Percentiles rank a stretch among this genome's conserved stretches.
Evolutionary conservation across 768 basidiomycete species (phyloP).

Genomic region (Tephrocybe sp.): DNA sequence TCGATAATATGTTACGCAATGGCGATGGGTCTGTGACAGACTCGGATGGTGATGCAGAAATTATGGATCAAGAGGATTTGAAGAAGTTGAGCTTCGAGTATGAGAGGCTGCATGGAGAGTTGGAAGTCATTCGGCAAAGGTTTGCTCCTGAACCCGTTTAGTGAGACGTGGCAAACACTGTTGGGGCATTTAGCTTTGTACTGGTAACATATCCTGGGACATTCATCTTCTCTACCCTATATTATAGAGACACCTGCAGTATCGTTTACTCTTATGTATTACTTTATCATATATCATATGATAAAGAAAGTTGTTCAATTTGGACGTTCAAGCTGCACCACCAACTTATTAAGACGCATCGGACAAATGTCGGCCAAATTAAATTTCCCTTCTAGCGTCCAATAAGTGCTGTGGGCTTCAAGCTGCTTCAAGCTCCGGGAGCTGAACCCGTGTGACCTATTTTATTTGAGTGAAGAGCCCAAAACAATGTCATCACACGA

Average conservation of each 20-base stretch:
- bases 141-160: constrained; percentile 24
- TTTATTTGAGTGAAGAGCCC: too few relatives aligned
- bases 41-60: constrained; percentile 52
- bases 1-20: constrained; percentile 48
- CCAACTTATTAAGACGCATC: too few relatives aligned
- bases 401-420: too few relatives aligned
- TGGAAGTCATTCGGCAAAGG: constrained; percentile 45
- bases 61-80: constrained; percentile 55
- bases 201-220: too few relatives aligned
- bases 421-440: too few relatives aligned
- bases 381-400: too few relatives aligned
- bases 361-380: too few relatives aligned
- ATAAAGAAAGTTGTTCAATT: too few relatives aligned
- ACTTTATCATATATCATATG: not conserved
- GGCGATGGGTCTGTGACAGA: constrained; percentile 39
- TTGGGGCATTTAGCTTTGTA: not conserved
- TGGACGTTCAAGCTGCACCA: too few relatives aligned
- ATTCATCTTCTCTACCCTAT: not conserved
- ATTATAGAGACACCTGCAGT: not conserved
- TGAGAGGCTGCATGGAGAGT: constrained; percentile 46
- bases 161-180: constrained; percentile 7
- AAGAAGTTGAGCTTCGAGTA: constrained; percentile 42
- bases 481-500: not conserved
- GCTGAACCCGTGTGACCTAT: too few relatives aligned
- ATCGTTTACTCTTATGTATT: not conserved